Evolutionary conservation across 768 basidiomycete genomes (phyloP).

Genomic region (Suillus subalutaceus): DNA sequence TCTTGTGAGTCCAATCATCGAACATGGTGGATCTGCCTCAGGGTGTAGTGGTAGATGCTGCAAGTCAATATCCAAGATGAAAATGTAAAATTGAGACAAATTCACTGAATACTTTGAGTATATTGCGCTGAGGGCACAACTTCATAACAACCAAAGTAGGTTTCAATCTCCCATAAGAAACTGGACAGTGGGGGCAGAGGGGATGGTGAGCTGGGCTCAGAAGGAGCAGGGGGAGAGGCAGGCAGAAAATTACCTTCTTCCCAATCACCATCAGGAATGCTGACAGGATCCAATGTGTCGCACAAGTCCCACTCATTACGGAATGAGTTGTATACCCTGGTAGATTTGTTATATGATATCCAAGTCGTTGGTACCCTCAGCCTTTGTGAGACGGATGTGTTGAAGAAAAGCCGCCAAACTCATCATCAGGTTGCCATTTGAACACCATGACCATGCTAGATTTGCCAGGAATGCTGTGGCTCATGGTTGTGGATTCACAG

Average conservation of each 20-base stretch:
- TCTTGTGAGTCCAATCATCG: neutral
- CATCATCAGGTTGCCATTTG: neutral
- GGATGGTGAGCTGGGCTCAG: neutral
- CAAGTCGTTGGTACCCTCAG: neutral
- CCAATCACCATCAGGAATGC: neutral
- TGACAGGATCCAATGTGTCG: neutral
- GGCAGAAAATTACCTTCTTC: neutral
- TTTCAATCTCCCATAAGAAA: neutral
- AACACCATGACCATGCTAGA: neutral
- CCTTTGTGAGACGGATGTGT: neutral
- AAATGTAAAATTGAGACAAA: neutral
- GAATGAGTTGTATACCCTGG: neutral
- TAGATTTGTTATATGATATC: neutral
- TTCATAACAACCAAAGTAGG: neutral
- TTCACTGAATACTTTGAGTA: neutral
- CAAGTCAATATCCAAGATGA: neutral
- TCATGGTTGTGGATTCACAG: neutral
- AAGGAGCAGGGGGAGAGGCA: neutral
- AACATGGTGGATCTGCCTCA: neutral
- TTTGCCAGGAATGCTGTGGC: neutral
- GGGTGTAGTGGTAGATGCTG: neutral
- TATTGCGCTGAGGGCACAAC: neutral
- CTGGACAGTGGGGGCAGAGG: neutral
- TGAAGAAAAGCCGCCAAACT: neutral
- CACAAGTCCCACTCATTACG: constrained; percentile 8